Conservation (phyloP, 257 asterid species). For the Echium plantagineum region DNA sequence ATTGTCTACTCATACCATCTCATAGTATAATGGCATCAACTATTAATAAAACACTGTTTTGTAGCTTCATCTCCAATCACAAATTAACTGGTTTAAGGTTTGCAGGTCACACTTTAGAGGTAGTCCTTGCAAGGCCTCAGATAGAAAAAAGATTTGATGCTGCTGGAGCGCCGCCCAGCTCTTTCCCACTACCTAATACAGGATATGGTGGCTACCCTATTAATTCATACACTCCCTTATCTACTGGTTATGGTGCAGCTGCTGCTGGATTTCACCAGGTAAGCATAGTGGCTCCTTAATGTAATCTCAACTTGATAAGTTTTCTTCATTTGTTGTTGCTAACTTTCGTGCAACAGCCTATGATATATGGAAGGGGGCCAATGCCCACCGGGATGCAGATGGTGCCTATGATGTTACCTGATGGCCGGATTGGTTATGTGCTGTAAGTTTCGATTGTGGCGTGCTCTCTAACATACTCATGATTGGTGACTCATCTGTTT, state of each 20-base stretch:
- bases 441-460: conserved; percentile 49
- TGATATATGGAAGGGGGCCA: conserved; percentile 94
- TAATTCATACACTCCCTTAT: conserved; percentile 56
- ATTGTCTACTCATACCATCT: neutral
- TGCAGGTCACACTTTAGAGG: conserved; percentile 77
- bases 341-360: conserved; percentile 43
- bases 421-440: conserved; percentile 93
- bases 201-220: conserved; percentile 72
- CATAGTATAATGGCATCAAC: neutral
- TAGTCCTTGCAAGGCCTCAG: conserved; percentile 95
- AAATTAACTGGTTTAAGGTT: conserved; percentile 4
- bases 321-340: conserved; percentile 2
- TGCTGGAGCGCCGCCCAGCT: conserved; percentile 37
- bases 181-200: conserved; percentile 46
- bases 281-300: neutral
- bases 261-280: conserved; percentile 87
- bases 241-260: conserved; percentile 62
- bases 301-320: neutral
- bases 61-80: conserved; percentile 3
- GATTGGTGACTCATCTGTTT: neutral
- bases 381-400: conserved; percentile 99
- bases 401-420: conserved; percentile 98
- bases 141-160: conserved; percentile 63
- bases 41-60: neutral
- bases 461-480: neutral